Evolutionary conservation across 768 basidiomycete genomes (phyloP).

Genomic region (Mycena maculata): DNA sequence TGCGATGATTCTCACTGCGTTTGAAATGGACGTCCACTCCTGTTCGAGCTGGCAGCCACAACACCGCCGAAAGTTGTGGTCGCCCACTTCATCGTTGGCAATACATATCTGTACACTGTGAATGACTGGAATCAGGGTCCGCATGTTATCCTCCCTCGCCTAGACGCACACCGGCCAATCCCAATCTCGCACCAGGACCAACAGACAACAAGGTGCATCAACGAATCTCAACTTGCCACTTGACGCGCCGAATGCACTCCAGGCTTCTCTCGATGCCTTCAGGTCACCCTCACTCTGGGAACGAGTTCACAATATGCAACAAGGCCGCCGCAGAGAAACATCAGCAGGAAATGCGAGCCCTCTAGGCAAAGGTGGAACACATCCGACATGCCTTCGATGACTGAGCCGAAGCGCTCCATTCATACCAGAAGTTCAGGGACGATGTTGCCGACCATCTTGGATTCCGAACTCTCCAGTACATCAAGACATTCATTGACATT

Average conservation of each 20-base stretch:
- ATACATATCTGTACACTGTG: constrained; percentile 70
- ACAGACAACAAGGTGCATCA: no score
- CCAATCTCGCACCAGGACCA: no score
- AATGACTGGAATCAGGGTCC: constrained; percentile 61
- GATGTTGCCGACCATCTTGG: constrained; percentile 57
- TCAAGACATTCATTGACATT: constrained; percentile 54
- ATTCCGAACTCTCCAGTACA: constrained; percentile 55
- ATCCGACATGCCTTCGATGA: constrained; percentile 50
- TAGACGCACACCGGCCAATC: background rate
- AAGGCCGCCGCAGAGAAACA: constrained; percentile 49
- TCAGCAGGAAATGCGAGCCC: constrained; percentile 43
- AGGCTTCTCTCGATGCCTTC: background rate
- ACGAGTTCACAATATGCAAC: constrained; percentile 50
- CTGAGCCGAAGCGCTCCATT: constrained; percentile 52
- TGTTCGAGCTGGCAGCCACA: background rate
- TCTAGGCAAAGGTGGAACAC: constrained; percentile 47
- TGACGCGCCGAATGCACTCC: constrained; percentile 23
- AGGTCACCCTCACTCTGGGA: constrained; percentile 46
- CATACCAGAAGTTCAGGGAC: constrained; percentile 48
- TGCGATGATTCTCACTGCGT: background rate
- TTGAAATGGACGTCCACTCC: background rate
- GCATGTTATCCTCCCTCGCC: constrained; percentile 2
- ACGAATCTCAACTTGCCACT: background rate
- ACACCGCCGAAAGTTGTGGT: constrained; percentile 29
- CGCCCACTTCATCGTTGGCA: constrained; percentile 65